Base-by-base conservation (phyloP, 441 rosid genomes). In the Oxalis stricta region DNA sequence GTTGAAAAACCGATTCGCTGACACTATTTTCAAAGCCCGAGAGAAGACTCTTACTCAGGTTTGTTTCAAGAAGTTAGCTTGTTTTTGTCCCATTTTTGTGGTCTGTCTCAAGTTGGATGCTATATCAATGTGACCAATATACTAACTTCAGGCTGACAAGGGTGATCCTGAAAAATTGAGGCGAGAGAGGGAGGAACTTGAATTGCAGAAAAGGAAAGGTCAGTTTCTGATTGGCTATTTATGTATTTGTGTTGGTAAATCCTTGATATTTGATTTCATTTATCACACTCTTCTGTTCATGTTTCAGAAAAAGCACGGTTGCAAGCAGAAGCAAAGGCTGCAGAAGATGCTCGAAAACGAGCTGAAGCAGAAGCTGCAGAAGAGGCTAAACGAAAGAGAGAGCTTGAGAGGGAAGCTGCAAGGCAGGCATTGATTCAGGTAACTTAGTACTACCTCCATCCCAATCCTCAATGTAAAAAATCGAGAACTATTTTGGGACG, bases 361-460 rank as follows among this genome's bases (percentile, higher is more conserved):
- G 84, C 75, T 31, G 82, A 71, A 54, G 89, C 72, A 44, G 82
- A 71, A 61, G 87, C 83, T 65, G 72, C 75, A 41, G 79, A 57
- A 10, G 79, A 71, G 63, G 74, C 73, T 31, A 80, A 63, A 67
- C 64, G 72, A 39, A 68, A 73, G 68, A 74, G 77, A 59, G 89
- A 80, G 58, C 66, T 69, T 7, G 82, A 72, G 59, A 72, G 89
- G 59, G 89, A 80, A 58, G 80, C 77, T 6, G 82, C 82, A 21
- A 70, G 89, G 11, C 82, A 76, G 58, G 82, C 75, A 21, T 56
- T 80, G 56, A 55, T 71, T 41, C 58, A 71, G 84, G 89, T 79
- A 59, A 52, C 50, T 45, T 42, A 24, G 38, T 53, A 9, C 33
- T 38, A 26, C 30, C n/a, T n/a, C n/a, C n/a, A n/a, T n/a, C n/a